Conservation (phyloP, 2,329 filamentous ascomycete species). For the Aspergillus nomiae region DNA sequence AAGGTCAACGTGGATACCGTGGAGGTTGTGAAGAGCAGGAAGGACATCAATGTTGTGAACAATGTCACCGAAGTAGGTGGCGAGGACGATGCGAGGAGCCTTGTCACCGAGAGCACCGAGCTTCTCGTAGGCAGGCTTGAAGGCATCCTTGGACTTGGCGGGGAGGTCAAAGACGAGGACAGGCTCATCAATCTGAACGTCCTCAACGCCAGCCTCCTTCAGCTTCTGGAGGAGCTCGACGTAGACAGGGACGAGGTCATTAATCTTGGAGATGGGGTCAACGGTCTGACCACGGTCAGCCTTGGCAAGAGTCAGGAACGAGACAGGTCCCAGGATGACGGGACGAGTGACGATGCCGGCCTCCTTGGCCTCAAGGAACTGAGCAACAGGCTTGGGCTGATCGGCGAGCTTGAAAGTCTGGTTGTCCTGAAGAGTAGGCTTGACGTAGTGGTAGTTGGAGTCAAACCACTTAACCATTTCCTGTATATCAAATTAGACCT, state of each 20-base stretch:
- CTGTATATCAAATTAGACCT: slow-evolving; percentile 32
- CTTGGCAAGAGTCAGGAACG: slow-evolving; percentile 97
- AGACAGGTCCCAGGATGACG: slow-evolving; percentile 92
- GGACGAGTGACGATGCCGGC: slow-evolving; percentile 91
- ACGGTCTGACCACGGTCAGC: slow-evolving; percentile 93
- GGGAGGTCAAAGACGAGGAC: slow-evolving; percentile 93
- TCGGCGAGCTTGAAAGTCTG: slow-evolving; percentile 89
- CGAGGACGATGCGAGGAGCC: slow-evolving; percentile 84
- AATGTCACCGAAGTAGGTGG: slow-evolving; percentile 99
- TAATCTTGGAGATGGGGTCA: slow-evolving; percentile 88
- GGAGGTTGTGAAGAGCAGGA: slow-evolving; percentile 69
- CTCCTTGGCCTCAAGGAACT: slow-evolving; percentile 98
- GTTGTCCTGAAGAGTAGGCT: slow-evolving; percentile 95
- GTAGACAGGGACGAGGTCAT: slow-evolving; percentile 93
- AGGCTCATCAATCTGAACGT: slow-evolving; percentile 98
- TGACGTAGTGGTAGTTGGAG: slow-evolving; percentile 99
- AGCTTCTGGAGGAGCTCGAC: slow-evolving; percentile 89
- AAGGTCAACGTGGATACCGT: slow-evolving; percentile 91
- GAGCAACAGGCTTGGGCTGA: slow-evolving; percentile 88
- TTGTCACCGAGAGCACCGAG: slow-evolving; percentile 70
- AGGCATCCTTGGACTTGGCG: slow-evolving; percentile 87
- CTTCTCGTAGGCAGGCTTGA: slow-evolving; percentile 97
- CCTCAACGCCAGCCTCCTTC: slow-evolving; percentile 93
- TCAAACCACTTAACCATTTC: slow-evolving; percentile 99
- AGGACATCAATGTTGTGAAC: slow-evolving; percentile 97